These are phyloP conservation scores for Exophiala oligosperma DNA, from an alignment of 2,329 filamentous ascomycete genomes.

Conservation along the genomic window DNA sequence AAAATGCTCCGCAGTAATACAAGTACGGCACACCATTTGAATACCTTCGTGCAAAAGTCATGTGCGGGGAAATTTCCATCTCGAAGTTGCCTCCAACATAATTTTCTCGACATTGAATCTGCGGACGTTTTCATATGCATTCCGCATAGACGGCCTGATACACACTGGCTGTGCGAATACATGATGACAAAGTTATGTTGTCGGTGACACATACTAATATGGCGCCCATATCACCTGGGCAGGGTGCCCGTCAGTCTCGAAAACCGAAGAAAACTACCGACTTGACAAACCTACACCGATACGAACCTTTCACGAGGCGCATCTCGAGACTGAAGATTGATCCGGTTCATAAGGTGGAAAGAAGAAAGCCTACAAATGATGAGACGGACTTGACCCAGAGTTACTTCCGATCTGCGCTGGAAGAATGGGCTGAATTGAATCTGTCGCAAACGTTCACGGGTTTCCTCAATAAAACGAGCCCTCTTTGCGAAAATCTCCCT, in stretches of 20 bases:
- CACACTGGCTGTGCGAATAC: too few relatives aligned
- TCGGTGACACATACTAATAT: constrained; percentile 30
- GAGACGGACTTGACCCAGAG: constrained; percentile 70
- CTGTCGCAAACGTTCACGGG: constrained; percentile 75
- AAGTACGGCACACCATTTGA: not conserved
- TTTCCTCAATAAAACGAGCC: constrained; percentile 73
- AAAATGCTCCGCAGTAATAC: not conserved
- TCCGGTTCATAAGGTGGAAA: constrained; percentile 83
- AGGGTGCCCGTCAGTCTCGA: constrained; percentile 69
- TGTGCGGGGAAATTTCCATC: constrained; percentile 13
- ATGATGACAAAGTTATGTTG: not conserved
- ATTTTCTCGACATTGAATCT: constrained; percentile 2
- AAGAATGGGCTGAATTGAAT: constrained; percentile 91
- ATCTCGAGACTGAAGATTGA: constrained; percentile 92
- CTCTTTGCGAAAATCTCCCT: constrained; percentile 83
- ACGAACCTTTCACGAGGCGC: constrained; percentile 87
- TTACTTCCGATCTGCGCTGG: constrained; percentile 78
- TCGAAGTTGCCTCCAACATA: constrained; percentile 11
- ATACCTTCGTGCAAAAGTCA: not conserved
- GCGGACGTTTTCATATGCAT: not conserved
- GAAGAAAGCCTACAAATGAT: constrained; percentile 67
- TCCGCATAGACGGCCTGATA: not conserved
- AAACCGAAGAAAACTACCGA: constrained; percentile 62
- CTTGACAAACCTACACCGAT: constrained; percentile 81
- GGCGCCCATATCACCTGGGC: constrained; percentile 60